These are phyloP conservation scores for Cetradonia linearis DNA, from an alignment of 495 filamentous ascomycete genomes.

Conservation along the genomic window DNA sequence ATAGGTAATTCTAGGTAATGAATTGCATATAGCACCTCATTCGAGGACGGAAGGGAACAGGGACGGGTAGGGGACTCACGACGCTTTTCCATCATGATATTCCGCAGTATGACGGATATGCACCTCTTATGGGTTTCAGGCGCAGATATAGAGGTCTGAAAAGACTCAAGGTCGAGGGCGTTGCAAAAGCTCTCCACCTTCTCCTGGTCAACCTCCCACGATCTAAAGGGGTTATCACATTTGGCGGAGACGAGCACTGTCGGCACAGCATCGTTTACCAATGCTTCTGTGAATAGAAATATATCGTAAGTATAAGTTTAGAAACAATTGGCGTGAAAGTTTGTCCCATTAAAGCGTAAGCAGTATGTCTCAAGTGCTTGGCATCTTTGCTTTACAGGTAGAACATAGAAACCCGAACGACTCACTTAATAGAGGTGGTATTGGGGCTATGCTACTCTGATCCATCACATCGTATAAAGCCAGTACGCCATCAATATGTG, in stretches of 20 bases:
- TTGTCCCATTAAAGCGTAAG: background rate
- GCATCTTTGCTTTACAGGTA: background rate
- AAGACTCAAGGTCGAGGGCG: constrained; percentile 52
- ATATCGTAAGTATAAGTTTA: constrained; percentile 15
- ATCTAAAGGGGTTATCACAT: constrained; percentile 58
- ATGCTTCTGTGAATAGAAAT: constrained; percentile 46
- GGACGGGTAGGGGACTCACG: constrained; percentile 43
- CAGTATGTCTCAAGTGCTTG: background rate
- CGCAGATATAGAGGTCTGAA: constrained; percentile 58
- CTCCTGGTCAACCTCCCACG: constrained; percentile 49
- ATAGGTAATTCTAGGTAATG: background rate
- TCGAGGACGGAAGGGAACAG: background rate
- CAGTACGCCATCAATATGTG: constrained; percentile 71
- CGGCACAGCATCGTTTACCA: constrained; percentile 57
- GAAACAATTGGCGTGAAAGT: background rate
- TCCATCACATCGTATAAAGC: constrained; percentile 80
- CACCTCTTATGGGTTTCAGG: constrained; percentile 70
- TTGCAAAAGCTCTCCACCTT: constrained; percentile 48
- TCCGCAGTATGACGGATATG: constrained; percentile 62
- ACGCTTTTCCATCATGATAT: constrained; percentile 51
- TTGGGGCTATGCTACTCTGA: constrained; percentile 52
- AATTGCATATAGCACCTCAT: background rate
- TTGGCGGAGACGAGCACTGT: constrained; percentile 74
- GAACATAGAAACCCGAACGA: constrained; percentile 20
- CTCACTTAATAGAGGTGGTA: constrained; percentile 65